Evolutionary conservation across 2,329 filamentous ascomycete genomes (phyloP).

Genomic region (Fusarium verticillioides): DNA sequence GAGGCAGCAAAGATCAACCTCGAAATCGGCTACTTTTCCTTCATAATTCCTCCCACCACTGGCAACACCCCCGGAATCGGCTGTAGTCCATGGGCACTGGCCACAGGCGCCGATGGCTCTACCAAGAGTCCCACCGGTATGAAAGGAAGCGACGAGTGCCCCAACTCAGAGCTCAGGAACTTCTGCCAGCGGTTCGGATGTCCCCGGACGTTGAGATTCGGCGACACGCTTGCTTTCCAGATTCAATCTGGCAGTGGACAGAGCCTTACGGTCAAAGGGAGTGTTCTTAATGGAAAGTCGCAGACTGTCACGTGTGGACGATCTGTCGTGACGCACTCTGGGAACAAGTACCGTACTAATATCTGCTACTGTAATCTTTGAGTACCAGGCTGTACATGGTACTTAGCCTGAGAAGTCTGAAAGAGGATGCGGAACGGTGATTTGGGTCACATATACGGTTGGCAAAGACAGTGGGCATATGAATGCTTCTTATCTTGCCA

Average conservation of each 20-base stretch:
- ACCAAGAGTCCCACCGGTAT: neutral
- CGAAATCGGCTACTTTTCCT: neutral
- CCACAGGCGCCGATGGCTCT: neutral
- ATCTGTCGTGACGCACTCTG: neutral
- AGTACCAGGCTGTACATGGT: rapidly evolving
- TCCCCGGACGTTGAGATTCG: neutral
- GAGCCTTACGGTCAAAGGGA: neutral
- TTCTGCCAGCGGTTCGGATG: neutral
- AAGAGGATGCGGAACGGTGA: rapidly evolving
- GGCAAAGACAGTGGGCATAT: too few species aligned
- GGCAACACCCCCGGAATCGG: neutral
- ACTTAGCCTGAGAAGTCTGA: too few species aligned
- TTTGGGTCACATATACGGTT: rapidly evolving
- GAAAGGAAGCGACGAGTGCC: neutral
- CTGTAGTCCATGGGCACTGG: neutral
- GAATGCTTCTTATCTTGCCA: too few species aligned
- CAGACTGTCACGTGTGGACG: neutral
- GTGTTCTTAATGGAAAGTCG: neutral
- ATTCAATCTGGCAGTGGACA: neutral
- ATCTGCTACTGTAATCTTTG: neutral
- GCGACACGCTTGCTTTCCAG: neutral
- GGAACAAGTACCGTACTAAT: neutral
- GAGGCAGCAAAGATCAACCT: neutral
- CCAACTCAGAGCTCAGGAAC: neutral
- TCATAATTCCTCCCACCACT: neutral